phyloP scores from a whole-genome alignment of 192 early-diverging fungal genomes.

The Coemansia sp. region DNA sequence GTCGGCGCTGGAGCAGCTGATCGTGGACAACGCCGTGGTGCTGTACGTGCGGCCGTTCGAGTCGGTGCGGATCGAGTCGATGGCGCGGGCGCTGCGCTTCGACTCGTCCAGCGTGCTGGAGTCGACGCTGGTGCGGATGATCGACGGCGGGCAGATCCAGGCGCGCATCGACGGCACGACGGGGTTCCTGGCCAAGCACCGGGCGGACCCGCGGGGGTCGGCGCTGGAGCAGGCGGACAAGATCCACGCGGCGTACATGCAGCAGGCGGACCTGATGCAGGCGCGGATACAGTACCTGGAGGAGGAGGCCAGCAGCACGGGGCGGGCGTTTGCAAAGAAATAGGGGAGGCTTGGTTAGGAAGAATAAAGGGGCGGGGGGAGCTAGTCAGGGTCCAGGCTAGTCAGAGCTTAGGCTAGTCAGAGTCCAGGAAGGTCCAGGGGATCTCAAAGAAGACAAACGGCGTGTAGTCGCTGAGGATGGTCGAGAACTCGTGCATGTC shows the following conservation, averaged over 20 bases:
- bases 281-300: slow-evolving; percentile 37
- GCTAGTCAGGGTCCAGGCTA: too few species aligned
- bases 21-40: slow-evolving; percentile 33
- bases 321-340: too few species aligned
- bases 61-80: slow-evolving; percentile 18
- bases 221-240: slow-evolving; percentile 20
- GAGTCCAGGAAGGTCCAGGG: slow-evolving; percentile 39
- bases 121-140: slow-evolving; percentile 19
- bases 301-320: slow-evolving; percentile 12
- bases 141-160: slow-evolving; percentile 17
- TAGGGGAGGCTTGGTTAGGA: neutral
- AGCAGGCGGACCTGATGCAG: slow-evolving; percentile 28
- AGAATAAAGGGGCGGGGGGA: neutral
- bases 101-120: slow-evolving; percentile 21
- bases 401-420: neutral
- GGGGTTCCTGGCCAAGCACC: slow-evolving; percentile 28
- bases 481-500: slow-evolving; percentile 79
- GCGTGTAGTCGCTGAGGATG: slow-evolving; percentile 79
- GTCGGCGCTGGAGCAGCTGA: neutral
- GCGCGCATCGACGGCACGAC: slow-evolving; percentile 33
- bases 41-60: slow-evolving; percentile 37
- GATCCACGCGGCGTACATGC: slow-evolving; percentile 18
- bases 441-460: slow-evolving; percentile 57
- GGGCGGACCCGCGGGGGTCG: slow-evolving; percentile 20
- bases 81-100: slow-evolving; percentile 30